Evolutionary conservation across 495 filamentous ascomycete genomes (phyloP).

Genomic region (Daldinia bambusicola): DNA sequence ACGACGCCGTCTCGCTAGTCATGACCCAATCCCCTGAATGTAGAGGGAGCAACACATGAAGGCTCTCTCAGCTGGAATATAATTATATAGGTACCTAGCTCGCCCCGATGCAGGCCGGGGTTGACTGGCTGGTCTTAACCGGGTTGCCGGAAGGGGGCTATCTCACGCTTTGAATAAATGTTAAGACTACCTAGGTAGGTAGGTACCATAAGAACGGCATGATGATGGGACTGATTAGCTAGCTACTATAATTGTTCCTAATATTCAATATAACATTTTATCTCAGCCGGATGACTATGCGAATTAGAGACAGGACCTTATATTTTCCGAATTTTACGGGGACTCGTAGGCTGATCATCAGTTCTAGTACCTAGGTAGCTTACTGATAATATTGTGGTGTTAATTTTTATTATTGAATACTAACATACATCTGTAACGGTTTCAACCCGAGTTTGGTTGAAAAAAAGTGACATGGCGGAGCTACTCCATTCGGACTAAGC

Average conservation of each 20-base stretch:
- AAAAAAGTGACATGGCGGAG: slow-evolving; percentile 24
- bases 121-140: slow-evolving; percentile 8
- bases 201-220: background rate
- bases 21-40: background rate
- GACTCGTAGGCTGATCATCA: background rate
- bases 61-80: slow-evolving; percentile 4
- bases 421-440: background rate
- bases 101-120: slow-evolving; percentile 17
- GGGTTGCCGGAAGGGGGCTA: slow-evolving; percentile 11
- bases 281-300: background rate
- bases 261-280: background rate
- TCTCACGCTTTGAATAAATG: slow-evolving; percentile 4
- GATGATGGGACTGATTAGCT: background rate
- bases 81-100: background rate
- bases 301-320: background rate
- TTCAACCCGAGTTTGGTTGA: background rate
- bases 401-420: background rate
- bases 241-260: background rate
- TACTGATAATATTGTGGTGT: background rate
- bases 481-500: slow-evolving; percentile 21
- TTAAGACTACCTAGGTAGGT: slow-evolving; percentile 5
- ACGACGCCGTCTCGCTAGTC: slow-evolving; percentile 22
- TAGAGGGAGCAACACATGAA: background rate
- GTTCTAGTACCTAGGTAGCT: too few species aligned
- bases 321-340: background rate